Base-by-base conservation (phyloP, 2,329 filamentous ascomycete genomes). In the Beauveria australis region DNA sequence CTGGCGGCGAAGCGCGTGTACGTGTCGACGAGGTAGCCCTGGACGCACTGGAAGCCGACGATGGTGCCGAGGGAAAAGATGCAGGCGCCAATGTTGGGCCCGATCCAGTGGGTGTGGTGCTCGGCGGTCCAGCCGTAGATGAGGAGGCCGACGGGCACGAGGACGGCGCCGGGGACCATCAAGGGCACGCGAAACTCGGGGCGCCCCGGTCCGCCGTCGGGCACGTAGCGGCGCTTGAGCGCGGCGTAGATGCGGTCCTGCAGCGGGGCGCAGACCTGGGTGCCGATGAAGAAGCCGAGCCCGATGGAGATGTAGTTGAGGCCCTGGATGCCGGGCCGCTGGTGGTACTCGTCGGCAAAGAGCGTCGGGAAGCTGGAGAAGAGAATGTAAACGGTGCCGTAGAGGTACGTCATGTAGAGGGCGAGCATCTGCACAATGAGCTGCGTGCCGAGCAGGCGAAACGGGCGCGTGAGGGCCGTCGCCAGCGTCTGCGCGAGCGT, bases 361-460 rank as follows among this genome's bases (percentile, higher is more conserved):
- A 85, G 82, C 63, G 76, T 73, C 14, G 79, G 78, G 30, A 81
- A 72, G 0, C 78, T 75, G 9, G 75, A 76, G 3, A 82, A 71
- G 59, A 79, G 74, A 68, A 81, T 78, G 68, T 87, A 87, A 1
- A 86, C 70, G 49, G 85, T 81, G 1, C 83, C 84, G 67, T 85
- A 87, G 66, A 80, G 79, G 67, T 88, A 89, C 49, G 78, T 81
- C n/a, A 84, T 82, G 69, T 89, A 89, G 0, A 89, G 68, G 1
- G 85, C 81, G 48, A 89, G 76, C 12, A 87, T 76, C 66, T 88
- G 82, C 70, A 85, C 86, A 62, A 89, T 89, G 2, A 87, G 86
- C 22, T 85, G 66, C 18, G 66, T 88, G 53, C 74, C 70, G 19
- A 91, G 78, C 44, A 91, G 75, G 64, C 84, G 80, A 57, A 89